phyloP scores from a whole-genome alignment of 805 yeast genomes.

The Scheffersomyces ergatensis region DNA sequence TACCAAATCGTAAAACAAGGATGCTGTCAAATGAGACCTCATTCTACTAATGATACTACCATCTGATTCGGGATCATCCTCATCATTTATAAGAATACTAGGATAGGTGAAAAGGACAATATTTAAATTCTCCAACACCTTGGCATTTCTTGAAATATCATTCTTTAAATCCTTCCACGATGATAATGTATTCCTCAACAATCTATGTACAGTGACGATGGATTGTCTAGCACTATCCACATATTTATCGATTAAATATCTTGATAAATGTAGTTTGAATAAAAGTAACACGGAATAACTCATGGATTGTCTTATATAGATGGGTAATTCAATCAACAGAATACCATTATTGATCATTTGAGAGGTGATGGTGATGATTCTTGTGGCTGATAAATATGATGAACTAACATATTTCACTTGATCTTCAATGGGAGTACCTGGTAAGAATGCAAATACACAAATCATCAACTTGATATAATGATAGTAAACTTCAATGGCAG shows the following conservation, averaged over 20 bases:
- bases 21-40: conserved; percentile 91
- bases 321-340: conserved; percentile 79
- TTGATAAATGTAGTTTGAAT: conserved; percentile 79
- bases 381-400: conserved; percentile 78
- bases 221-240: conserved; percentile 90
- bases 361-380: conserved; percentile 75
- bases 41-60: conserved; percentile 70
- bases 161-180: conserved; percentile 91
- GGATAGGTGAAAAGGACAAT: conserved; percentile 86
- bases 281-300: conserved; percentile 75
- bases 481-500: conserved; percentile 72
- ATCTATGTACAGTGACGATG: conserved; percentile 86
- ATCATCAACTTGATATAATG: conserved; percentile 77
- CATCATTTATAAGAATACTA: conserved; percentile 67
- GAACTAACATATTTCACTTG: conserved; percentile 80
- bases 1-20: conserved; percentile 85
- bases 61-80: conserved; percentile 34
- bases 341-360: conserved; percentile 59
- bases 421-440: conserved; percentile 86
- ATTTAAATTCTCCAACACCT: conserved; percentile 83
- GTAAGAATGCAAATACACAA: conserved; percentile 85
- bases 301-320: conserved; percentile 82
- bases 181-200: conserved; percentile 81
- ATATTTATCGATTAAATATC: conserved; percentile 67
- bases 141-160: conserved; percentile 89